Evolutionary conservation across 2,329 filamentous ascomycete species (phyloP), one percentile per base, ranked within the genome.

Genomic region (Aspergillus amoenus): DNA sequence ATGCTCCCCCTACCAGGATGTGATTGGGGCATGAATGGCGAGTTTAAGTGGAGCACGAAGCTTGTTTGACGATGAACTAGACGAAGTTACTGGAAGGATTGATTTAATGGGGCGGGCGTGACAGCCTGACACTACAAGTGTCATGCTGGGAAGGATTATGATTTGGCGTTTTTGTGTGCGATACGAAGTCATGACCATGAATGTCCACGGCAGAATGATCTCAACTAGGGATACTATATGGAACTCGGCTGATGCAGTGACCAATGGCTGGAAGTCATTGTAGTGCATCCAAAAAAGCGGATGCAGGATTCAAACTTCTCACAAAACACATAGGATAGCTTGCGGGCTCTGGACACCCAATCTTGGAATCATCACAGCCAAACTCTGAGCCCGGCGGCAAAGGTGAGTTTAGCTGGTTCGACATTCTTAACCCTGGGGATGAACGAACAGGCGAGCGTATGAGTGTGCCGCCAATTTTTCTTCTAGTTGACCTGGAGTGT

Each of bases 11-110:
- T 46, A 18, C 11, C 53, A 44, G 43, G 39, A 13, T 34, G 30
- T 37, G 40, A 54, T 7, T 57, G 55, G 55, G 55, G 55, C 7
- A 57, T 57, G 55, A 12, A 53, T 30, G 49, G 55, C 37, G 50
- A 57, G 45, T 57, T 52, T 21, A 22, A 30, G 41, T 57, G 55
- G 55, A 39, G 50, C 18, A 39, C 44, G 22, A 55, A 55, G 13
- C 11, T 55, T 21, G 34, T 50, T 44, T 44, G 46, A 55, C 22
- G 5, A 47, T 21, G 37, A 44, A 49, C 11, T 55, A 37, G 44
- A n/a, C 24, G 44, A 24, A 11, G 15, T 5, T 40, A 11, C 13
- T 34, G 43, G 44, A 45, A 27, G 44, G 43, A 55, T 17, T 17
- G 27, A 44, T 5, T 13, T 44, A 13, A 24, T 41, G 45, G 11